A percentile compares a stretch with the other conserved stretches of the same genome.
These are phyloP conservation scores for Naganishia liquefaciens DNA, from an alignment of 1,284 basidiomycete genomes.

Conservation along the genomic window DNA sequence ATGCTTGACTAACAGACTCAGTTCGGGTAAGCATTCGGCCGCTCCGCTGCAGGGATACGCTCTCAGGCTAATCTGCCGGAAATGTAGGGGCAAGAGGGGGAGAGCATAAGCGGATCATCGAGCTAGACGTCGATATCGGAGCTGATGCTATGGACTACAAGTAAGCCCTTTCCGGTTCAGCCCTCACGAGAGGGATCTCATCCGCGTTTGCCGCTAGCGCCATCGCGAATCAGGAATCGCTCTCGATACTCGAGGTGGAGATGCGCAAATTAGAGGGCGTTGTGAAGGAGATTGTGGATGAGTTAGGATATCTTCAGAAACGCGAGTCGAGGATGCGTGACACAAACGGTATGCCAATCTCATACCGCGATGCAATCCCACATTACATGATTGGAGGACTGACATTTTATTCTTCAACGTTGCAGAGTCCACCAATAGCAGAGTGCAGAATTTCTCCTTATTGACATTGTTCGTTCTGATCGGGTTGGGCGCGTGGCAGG, in stretches of 20 bases:
- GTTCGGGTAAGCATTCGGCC: conserved; percentile 62
- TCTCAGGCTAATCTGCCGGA: neutral
- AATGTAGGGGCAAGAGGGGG: conserved; percentile 46
- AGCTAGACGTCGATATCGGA: conserved; percentile 95
- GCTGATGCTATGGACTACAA: conserved; percentile 99
- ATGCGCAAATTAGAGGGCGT: conserved; percentile 96
- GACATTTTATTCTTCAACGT: neutral
- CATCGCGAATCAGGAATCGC: conserved; percentile 96
- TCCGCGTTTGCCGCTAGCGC: conserved; percentile 63
- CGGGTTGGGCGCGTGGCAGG: conserved; percentile 87
- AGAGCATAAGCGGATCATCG: conserved; percentile 68
- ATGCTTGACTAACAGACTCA: conserved; percentile 81
- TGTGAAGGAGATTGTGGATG: conserved; percentile 91
- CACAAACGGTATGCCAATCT: conserved; percentile 77
- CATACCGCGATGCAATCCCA: neutral
- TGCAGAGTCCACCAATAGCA: conserved; percentile 82
- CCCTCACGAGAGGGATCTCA: neutral
- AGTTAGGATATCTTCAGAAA: conserved; percentile 86
- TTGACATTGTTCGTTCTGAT: conserved; percentile 78
- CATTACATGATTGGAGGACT: neutral
- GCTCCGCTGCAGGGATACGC: neutral
- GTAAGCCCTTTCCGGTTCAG: conserved; percentile 59
- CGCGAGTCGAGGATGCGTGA: conserved; percentile 85
- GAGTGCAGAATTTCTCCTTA: conserved; percentile 91
- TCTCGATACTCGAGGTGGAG: conserved; percentile 93